These are phyloP conservation scores for Pythium sp. DNA, from an alignment of 352 stramenopile genomes.

Conservation along the genomic window DNA sequence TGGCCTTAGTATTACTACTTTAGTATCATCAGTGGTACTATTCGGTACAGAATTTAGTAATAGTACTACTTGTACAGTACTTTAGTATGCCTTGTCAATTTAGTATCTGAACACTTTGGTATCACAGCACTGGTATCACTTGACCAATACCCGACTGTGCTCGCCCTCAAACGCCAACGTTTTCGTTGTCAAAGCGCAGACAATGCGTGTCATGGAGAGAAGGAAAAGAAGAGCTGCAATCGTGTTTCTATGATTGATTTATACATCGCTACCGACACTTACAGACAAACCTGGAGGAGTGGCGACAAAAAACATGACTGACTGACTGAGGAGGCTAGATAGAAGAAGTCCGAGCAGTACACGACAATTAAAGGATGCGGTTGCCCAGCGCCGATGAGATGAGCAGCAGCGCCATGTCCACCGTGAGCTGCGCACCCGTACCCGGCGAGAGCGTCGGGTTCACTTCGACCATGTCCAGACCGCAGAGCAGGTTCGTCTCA, in stretches of 20 bases:
- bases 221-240: not conserved
- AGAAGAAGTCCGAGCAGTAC: not conserved
- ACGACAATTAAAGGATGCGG: conserved; percentile 76
- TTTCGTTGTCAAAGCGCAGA: too few relatives aligned
- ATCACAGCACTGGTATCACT: too few relatives aligned
- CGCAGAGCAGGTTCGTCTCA: conserved; percentile 86
- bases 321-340: not conserved
- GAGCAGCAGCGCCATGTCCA: conserved; percentile 92
- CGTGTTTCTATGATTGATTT: conserved; percentile 4
- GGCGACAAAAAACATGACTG: conserved; percentile 1
- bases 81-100: too few relatives aligned
- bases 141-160: not conserved
- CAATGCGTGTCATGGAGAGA: not conserved
- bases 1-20: too few relatives aligned
- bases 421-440: conserved; percentile 86
- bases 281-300: not conserved
- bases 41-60: too few relatives aligned
- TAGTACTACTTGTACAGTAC: too few relatives aligned
- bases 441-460: conserved; percentile 90
- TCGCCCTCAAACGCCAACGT: too few relatives aligned
- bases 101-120: not conserved
- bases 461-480: conserved; percentile 96
- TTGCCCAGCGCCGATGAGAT: conserved; percentile 93
- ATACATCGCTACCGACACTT: conserved; percentile 3
- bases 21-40: too few relatives aligned